Percentiles rank a stretch among this genome's conserved stretches.
Conservation (phyloP, 169 alveolate species). For the Plasmodium relictum region DNA sequence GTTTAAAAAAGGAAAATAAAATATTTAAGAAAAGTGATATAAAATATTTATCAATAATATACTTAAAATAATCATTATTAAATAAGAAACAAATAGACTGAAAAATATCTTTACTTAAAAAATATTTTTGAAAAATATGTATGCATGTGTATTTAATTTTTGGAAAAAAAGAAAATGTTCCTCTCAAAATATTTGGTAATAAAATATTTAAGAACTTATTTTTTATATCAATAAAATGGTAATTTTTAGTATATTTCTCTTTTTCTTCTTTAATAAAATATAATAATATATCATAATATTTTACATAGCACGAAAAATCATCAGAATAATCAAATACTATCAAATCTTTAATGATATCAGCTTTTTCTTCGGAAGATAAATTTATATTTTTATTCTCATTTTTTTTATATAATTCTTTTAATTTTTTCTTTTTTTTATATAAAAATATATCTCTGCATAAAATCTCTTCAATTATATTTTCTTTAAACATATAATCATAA, state of each 20-base stretch:
- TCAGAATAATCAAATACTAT: conserved; percentile 56
- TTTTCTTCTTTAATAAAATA: conserved; percentile 47
- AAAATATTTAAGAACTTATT: conserved; percentile 1
- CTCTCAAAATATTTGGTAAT: conserved; percentile 74
- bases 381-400: not conserved
- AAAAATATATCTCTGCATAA: conserved; percentile 42
- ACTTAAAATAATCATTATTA: conserved; percentile 46
- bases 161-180: conserved; percentile 70
- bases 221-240: conserved; percentile 20
- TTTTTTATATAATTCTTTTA: not conserved
- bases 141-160: conserved; percentile 28
- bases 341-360: conserved; percentile 30
- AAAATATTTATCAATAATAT: conserved; percentile 68
- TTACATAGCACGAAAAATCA: conserved; percentile 59
- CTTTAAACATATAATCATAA: conserved; percentile 18
- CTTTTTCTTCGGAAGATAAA: conserved; percentile 60
- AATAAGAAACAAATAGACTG: conserved; percentile 47
- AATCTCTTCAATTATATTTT: conserved; percentile 23
- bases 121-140: conserved; percentile 57
- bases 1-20: conserved; percentile 67
- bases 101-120: conserved; percentile 33
- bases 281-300: conserved; percentile 70
- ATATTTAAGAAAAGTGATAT: conserved; percentile 29
- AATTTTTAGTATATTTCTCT: conserved; percentile 1
- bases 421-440: conserved; percentile 5